These are phyloP conservation scores for Colletotrichum godetiae DNA, from an alignment of 2,329 filamentous ascomycete species.

Conservation along the genomic window DNA sequence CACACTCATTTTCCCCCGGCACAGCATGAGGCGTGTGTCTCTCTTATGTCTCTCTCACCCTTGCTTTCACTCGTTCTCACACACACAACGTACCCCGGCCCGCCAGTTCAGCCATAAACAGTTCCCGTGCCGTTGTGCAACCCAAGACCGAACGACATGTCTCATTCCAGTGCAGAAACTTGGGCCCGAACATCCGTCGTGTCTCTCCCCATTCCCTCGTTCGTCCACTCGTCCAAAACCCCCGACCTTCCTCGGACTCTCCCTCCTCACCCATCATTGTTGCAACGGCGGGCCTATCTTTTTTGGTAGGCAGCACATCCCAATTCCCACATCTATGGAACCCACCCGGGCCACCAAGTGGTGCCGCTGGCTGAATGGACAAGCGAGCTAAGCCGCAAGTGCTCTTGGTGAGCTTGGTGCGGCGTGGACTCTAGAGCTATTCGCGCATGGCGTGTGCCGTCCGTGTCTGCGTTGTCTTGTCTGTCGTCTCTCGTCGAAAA, in stretches of 20 bases:
- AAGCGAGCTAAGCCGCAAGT: constrained; percentile 16
- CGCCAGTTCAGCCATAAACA: constrained; percentile 3
- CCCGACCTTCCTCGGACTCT: background rate
- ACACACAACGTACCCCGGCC: background rate
- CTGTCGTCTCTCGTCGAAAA: background rate
- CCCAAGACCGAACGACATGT: constrained; percentile 16
- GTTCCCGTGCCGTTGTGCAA: constrained; percentile 18
- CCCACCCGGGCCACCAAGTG: constrained; percentile 27
- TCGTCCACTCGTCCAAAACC: background rate
- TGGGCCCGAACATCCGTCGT: constrained; percentile 7
- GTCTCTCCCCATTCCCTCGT: constrained; percentile 14
- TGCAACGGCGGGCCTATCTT: background rate
- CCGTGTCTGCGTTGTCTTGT: background rate
- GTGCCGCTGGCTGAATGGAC: constrained; percentile 14
- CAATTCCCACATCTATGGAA: constrained; percentile 30
- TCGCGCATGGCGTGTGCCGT: constrained; percentile 6
- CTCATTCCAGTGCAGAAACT: constrained; percentile 11
- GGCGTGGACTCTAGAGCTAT: constrained; percentile 25
- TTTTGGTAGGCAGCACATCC: constrained; percentile 2
- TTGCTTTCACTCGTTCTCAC: background rate
- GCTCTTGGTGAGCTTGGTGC: constrained; percentile 14
- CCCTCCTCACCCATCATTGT: background rate
- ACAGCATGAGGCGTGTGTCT: background rate
- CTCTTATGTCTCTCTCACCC: background rate
- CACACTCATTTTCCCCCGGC: background rate